Evolutionary conservation across 345 rosid genomes (phyloP).

Genomic region (Cardamine occulta): DNA sequence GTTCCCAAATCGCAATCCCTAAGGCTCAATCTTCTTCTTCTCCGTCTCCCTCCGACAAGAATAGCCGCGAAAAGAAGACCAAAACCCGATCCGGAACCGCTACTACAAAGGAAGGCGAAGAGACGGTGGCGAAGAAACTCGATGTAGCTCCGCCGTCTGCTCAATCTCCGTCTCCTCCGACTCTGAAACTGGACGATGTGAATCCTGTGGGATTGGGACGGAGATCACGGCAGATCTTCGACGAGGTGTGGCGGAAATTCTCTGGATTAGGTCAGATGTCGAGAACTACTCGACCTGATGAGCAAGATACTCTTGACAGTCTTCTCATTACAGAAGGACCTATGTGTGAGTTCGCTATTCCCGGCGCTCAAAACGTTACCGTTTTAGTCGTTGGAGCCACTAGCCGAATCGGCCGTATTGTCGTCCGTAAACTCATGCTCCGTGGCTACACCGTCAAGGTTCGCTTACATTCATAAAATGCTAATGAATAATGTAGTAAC

Average conservation of each 20-base stretch:
- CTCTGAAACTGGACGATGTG: constrained; percentile 72
- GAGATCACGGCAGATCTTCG: constrained; percentile 84
- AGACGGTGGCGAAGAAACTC: constrained; percentile 26
- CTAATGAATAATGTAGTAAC: no score
- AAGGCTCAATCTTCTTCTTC: constrained; percentile 49
- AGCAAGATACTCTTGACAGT: constrained; percentile 62
- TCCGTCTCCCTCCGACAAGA: constrained; percentile 38
- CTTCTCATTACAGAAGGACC: constrained; percentile 86
- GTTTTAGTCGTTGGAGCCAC: constrained; percentile 94
- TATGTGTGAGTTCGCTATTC: constrained; percentile 90
- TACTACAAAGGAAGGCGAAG: constrained; percentile 36
- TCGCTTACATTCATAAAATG: not conserved
- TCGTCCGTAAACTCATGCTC: constrained; percentile 95
- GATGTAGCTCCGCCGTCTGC: constrained; percentile 22
- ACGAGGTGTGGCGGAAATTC: constrained; percentile 96
- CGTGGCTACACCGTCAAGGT: constrained; percentile 93
- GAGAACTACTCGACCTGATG: constrained; percentile 74
- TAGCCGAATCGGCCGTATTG: constrained; percentile 90
- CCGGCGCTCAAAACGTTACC: constrained; percentile 90
- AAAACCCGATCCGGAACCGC: constrained; percentile 32
- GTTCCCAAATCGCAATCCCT: constrained; percentile 42
- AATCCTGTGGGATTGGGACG: constrained; percentile 91
- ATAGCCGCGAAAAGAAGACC: constrained; percentile 35
- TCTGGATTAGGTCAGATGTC: constrained; percentile 95
- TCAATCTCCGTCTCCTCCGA: constrained; percentile 43